Conservation (phyloP, 768 basidiomycete species). For the Lepiota brunneoincarnata region DNA sequence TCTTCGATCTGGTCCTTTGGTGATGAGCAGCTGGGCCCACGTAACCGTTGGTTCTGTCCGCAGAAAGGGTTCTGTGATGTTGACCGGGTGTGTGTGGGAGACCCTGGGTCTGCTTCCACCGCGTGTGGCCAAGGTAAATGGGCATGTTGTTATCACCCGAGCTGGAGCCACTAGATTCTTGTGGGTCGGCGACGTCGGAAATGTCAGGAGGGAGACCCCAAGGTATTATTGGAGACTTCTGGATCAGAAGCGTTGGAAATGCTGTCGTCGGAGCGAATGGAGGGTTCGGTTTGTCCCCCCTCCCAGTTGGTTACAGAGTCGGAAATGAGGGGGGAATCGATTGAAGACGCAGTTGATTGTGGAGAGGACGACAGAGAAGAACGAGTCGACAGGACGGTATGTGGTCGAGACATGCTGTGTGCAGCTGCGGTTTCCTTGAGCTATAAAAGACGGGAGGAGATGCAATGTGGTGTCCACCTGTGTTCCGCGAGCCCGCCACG, state of each 20-base stretch:
- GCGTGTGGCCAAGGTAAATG: constrained; percentile 9
- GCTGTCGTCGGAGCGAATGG: neutral
- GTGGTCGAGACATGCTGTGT: constrained; percentile 1
- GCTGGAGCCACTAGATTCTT: neutral
- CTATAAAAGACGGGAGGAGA: neutral
- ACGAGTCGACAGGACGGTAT: constrained; percentile 3
- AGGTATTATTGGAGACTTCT: neutral
- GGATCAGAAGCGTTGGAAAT: neutral
- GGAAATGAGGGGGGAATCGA: constrained; percentile 6
- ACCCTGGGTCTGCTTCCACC: constrained; percentile 8
- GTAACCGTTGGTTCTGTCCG: neutral
- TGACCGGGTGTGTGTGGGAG: constrained; percentile 2
- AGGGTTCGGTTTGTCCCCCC: neutral
- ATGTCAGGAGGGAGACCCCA: neutral
- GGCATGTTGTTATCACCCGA: neutral
- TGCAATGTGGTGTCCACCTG: constrained; percentile 4
- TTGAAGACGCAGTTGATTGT: neutral
- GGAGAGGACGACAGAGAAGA: constrained; percentile 7
- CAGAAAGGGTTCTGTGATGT: neutral
- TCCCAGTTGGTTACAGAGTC: constrained; percentile 3
- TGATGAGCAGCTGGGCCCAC: neutral
- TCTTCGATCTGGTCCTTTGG: neutral
- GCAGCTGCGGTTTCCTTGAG: neutral
- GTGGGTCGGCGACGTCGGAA: neutral
- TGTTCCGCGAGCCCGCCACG: neutral